Base-by-base conservation (phyloP, 139 green algal species). In the Coelastrella sp. region DNA sequence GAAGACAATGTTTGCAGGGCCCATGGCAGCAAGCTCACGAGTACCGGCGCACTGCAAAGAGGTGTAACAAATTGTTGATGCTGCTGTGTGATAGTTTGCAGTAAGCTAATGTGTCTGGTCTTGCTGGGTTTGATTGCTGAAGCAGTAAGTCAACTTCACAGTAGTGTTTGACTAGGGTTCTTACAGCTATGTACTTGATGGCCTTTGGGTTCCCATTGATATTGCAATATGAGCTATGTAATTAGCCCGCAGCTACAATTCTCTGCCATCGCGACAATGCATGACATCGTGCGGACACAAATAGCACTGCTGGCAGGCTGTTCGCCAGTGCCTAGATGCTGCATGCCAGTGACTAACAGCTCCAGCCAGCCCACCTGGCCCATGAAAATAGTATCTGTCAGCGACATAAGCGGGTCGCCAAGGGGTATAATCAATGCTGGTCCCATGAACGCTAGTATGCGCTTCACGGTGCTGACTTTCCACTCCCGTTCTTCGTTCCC, bases 401-500 rank as follows among this genome's bases (percentile, higher is more conserved):
- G 90, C 14, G 81, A 92, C 96, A 98, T 97, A 17, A 98, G 85
- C 7, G 96, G 96, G 72, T 98, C 96, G 60, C 95, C 96, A 24
- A 98, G 87, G 0, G 95, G 95, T 17, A 97, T 95, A 79, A 94
- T 74, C 7, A 96, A 56, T 6, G 95, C 94, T 10, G 95, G 95
- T 5, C 88, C 91, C 82, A 87, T 92, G n/a, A 78, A 84, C 35
- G n/a, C 7, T 11, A 88, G 60, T 79, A 91, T 85, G 24, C 61
- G 87, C 19, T 68, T 60, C 24, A 86, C n/a, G 4, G 72, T 76
- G 24, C 19, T 76, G 68, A 76, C 3, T 76, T 78, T 27, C 87
- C 58, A 72, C 17, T 63, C n/a, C 79, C 79, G 72, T 49, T 85
- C 79, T 17, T 61, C 79, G 8, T 85, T 7, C 8, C n/a, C 19